A percentile compares a stretch with the other conserved stretches of the same genome.
Conservation (phyloP, 1,284 basidiomycete species). For the Clitocybe nebularis region DNA sequence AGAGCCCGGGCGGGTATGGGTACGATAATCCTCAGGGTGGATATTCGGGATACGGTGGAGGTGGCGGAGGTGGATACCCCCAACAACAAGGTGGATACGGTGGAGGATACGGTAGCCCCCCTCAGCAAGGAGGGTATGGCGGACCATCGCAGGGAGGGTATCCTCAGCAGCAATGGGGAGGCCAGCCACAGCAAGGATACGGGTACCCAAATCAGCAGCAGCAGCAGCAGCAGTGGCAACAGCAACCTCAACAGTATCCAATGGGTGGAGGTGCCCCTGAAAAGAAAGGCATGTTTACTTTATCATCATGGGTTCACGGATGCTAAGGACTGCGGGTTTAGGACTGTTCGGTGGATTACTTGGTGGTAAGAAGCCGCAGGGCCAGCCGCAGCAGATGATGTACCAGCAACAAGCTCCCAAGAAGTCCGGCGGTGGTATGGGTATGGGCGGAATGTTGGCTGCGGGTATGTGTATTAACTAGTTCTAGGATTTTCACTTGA, state of each 20-base stretch:
- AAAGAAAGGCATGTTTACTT: not conserved
- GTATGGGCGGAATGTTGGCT: conserved; percentile 4
- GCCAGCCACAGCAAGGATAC: conserved; percentile 4
- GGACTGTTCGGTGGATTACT: conserved; percentile 7
- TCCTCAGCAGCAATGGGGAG: conserved; percentile 2
- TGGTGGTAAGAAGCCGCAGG: conserved; percentile 8
- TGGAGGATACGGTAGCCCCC: conserved; percentile 12
- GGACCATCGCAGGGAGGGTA: conserved; percentile 11
- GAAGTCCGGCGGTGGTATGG: conserved; percentile 10
- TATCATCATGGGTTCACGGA: no score
- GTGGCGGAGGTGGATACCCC: conserved; percentile 1
- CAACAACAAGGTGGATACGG: conserved; percentile 6
- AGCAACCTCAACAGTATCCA: conserved; percentile 6
- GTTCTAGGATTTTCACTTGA: not conserved
- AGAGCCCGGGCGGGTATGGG: conserved; percentile 5
- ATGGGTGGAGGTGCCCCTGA: conserved; percentile 3
- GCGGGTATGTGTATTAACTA: conserved; percentile 9
- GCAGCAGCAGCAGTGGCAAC: conserved; percentile 5
- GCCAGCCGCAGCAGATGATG: conserved; percentile 9
- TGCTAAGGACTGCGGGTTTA: no score
- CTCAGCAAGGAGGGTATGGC: conserved; percentile 11
- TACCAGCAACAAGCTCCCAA: conserved; percentile 15
- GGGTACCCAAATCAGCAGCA: conserved; percentile 7
- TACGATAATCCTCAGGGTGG: conserved; percentile 4
- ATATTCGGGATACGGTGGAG: conserved; percentile 5